Evolutionary conservation across 352 stramenopile genomes (phyloP).

Genomic region (Pythium brachiatum): DNA sequence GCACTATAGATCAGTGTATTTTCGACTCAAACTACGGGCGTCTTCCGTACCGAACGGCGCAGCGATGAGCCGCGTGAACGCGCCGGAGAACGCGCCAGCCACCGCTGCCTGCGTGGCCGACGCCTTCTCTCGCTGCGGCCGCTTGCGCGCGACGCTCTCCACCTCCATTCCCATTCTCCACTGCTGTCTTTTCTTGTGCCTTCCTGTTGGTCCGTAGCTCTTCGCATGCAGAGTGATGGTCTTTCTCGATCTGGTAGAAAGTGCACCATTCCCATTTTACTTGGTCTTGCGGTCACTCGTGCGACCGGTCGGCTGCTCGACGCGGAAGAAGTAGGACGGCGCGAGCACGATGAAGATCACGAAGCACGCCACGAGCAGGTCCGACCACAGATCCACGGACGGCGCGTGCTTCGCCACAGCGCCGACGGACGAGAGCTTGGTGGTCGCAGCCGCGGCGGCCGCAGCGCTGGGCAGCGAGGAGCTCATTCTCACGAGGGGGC

Average conservation of each 20-base stretch:
- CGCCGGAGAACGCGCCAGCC: constrained; percentile 64
- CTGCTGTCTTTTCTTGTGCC: constrained; percentile 7
- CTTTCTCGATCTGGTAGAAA: background rate
- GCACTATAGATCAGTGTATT: constrained; percentile 5
- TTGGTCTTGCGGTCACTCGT: constrained; percentile 22
- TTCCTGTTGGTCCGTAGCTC: constrained; percentile 9
- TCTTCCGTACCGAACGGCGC: constrained; percentile 55
- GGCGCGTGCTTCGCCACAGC: constrained; percentile 1
- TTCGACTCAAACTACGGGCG: background rate
- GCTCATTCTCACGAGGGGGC: background rate
- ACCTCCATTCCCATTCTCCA: background rate
- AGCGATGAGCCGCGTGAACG: constrained; percentile 58
- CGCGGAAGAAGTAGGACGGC: constrained; percentile 57
- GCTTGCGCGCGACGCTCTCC: constrained; percentile 12
- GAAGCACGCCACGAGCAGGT: constrained; percentile 54
- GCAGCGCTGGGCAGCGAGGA: background rate
- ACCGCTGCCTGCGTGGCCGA: constrained; percentile 49
- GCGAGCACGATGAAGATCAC: constrained; percentile 69
- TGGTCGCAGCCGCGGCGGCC: background rate
- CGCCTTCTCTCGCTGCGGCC: constrained; percentile 15
- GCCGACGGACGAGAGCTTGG: constrained; percentile 1
- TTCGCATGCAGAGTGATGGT: constrained; percentile 10
- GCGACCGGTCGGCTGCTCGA: constrained; percentile 1
- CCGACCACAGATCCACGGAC: constrained; percentile 40
- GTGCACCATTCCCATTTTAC: constrained; percentile 6